Conservation (phyloP, 148 eudicot species). For the Rhododendron griersonianum region DNA sequence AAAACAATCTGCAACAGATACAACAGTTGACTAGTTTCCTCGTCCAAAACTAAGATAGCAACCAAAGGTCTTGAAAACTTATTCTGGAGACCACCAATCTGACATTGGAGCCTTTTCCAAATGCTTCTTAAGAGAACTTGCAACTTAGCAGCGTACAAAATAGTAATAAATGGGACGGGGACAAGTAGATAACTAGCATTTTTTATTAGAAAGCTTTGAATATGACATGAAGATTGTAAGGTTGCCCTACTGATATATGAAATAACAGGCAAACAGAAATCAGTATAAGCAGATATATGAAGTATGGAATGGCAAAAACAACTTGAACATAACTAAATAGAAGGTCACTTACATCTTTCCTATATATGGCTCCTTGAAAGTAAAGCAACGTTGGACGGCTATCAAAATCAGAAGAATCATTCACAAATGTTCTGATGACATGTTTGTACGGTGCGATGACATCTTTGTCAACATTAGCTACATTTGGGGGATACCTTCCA, state of each 20-base stretch:
- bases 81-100: neutral
- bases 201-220: neutral
- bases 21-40: neutral
- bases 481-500: slow-evolving; percentile 87
- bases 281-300: neutral
- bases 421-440: slow-evolving; percentile 51
- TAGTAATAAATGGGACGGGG: neutral
- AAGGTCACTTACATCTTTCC: slow-evolving; percentile 77
- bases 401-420: slow-evolving; percentile 74
- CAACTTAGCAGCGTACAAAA: neutral
- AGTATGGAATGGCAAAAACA: neutral
- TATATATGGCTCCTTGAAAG: slow-evolving; percentile 91
- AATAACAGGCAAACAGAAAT: neutral
- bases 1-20: neutral
- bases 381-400: slow-evolving; percentile 74
- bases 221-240: neutral
- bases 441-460: slow-evolving; percentile 94
- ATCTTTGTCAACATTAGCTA: slow-evolving; percentile 95
- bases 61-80: neutral
- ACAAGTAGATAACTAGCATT: neutral
- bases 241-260: neutral
- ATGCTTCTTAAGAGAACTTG: neutral
- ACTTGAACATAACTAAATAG: neutral
- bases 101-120: neutral
- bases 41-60: neutral